Conservation (phyloP, 768 basidiomycete genomes). For the Thelephora aurantiotincta region DNA sequence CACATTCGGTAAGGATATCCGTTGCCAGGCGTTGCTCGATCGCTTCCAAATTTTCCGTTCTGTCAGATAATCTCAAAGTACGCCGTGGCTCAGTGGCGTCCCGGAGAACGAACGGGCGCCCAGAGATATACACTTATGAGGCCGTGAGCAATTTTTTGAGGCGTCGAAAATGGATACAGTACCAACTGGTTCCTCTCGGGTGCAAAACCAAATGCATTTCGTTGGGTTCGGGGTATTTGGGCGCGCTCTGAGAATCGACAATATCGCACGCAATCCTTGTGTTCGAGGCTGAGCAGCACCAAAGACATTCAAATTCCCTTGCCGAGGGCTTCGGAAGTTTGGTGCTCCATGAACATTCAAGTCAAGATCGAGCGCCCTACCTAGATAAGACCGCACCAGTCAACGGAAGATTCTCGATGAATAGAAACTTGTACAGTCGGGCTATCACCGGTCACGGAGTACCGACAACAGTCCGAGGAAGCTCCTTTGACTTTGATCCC, state of each 20-base stretch:
- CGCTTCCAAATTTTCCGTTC: conserved; percentile 90
- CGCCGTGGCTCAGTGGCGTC: conserved; percentile 75
- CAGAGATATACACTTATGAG: conserved; percentile 64
- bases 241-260: conserved; percentile 69
- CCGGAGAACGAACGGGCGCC: conserved; percentile 83
- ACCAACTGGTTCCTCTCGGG: conserved; percentile 92
- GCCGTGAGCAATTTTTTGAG: no score
- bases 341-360: conserved; percentile 90
- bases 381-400: conserved; percentile 20
- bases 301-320: conserved; percentile 77
- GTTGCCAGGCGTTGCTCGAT: conserved; percentile 82
- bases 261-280: conserved; percentile 79
- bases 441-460: no score
- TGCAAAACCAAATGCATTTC: conserved; percentile 91
- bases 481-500: background rate
- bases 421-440: no score
- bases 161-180: conserved; percentile 13
- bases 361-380: conserved; percentile 81
- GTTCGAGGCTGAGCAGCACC: conserved; percentile 93
- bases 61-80: conserved; percentile 70
- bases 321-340: conserved; percentile 79
- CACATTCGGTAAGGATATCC: conserved; percentile 81
- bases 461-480: background rate
- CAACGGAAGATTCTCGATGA: background rate
- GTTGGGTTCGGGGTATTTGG: conserved; percentile 49